Conservation (phyloP, 441 rosid species). For the Gossypium aridum region DNA sequence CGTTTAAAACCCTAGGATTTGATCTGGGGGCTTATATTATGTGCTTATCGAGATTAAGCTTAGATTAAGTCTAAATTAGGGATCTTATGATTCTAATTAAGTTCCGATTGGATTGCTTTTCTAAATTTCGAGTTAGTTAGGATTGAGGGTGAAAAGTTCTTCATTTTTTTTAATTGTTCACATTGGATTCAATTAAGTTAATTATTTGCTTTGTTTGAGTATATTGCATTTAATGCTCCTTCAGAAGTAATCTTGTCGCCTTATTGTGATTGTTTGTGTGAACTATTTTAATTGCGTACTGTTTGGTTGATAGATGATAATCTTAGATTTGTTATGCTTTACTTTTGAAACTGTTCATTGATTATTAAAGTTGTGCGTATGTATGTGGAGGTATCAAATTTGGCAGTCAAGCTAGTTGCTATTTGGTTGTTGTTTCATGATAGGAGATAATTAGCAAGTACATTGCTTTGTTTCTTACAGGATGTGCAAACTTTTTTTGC, state of each 20-base stretch:
- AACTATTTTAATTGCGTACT: not conserved
- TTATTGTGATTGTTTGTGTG: not conserved
- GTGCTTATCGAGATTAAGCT: not conserved
- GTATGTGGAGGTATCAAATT: not conserved
- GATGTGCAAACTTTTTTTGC: not conserved
- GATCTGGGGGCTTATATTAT: slow-evolving; percentile 19
- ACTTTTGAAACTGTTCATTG: not conserved
- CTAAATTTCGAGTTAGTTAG: not conserved
- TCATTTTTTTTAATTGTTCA: not conserved
- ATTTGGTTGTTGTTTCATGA: not conserved
- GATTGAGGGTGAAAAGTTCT: not conserved
- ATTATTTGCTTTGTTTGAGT: not conserved
- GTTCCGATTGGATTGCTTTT: not conserved
- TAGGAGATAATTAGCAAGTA: not conserved
- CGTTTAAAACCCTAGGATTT: slow-evolving; percentile 18
- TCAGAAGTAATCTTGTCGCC: not conserved
- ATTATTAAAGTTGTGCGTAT: not conserved
- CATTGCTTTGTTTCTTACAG: not conserved
- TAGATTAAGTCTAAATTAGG: slow-evolving; percentile 4
- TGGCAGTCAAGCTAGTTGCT: not conserved
- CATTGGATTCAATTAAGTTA: slow-evolving; percentile 1
- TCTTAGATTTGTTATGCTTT: not conserved
- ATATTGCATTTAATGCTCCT: not conserved
- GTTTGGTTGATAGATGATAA: not conserved
- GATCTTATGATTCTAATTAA: slow-evolving; percentile 12